Conservation (phyloP, 2,329 filamentous ascomycete genomes). For the Epichloe hybrida region DNA sequence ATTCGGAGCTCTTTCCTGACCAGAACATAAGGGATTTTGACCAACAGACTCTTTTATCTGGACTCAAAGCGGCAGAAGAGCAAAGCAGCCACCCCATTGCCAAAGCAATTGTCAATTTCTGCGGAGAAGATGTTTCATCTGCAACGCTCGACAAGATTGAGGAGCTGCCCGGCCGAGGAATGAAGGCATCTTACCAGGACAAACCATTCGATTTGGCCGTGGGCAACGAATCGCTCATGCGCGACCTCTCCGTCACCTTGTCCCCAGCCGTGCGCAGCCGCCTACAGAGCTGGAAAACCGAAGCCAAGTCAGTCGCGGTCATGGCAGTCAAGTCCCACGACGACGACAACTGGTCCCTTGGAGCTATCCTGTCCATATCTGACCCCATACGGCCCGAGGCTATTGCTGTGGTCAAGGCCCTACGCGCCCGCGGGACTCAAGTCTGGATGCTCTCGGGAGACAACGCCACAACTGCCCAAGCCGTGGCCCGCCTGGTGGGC, state of each 20-base stretch:
- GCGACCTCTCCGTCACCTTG: constrained; percentile 29
- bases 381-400: constrained; percentile 72
- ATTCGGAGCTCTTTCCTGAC: constrained; percentile 29
- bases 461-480: constrained; percentile 69
- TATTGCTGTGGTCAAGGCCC: constrained; percentile 44
- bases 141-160: constrained; percentile 33
- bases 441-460: constrained; percentile 93
- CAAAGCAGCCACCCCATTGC: constrained; percentile 65
- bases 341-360: constrained; percentile 33
- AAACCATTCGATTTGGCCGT: constrained; percentile 42
- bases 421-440: constrained; percentile 51
- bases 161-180: constrained; percentile 59
- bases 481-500: constrained; percentile 62
- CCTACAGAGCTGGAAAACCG: constrained; percentile 43
- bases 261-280: constrained; percentile 18
- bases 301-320: constrained; percentile 53
- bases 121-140: constrained; percentile 24
- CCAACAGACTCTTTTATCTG: constrained; percentile 29
- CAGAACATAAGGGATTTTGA: constrained; percentile 10
- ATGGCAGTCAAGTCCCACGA: constrained; percentile 28
- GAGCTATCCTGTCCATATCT: constrained; percentile 59
- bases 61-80: constrained; percentile 50
- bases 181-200: constrained; percentile 41
- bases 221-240: constrained; percentile 61
- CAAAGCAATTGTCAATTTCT: constrained; percentile 54